Evolutionary conservation across 2,329 filamentous ascomycete species (phyloP).

Genomic region (Shiraia sp.): DNA sequence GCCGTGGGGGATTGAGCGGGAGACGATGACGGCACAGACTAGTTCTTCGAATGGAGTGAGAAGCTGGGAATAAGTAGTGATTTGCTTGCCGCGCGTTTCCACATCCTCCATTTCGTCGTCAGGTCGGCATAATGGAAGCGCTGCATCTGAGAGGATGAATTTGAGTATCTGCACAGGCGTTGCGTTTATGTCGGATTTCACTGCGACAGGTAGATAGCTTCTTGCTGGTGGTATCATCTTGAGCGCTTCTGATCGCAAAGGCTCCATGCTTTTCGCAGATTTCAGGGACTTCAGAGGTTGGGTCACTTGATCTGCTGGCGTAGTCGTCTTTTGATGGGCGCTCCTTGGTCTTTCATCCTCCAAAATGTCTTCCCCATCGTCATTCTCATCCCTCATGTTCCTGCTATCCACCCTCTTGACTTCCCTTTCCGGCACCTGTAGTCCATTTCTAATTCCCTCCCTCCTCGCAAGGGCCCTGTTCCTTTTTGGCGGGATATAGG

Average conservation of each 20-base stretch:
- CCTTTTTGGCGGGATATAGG: slow-evolving; percentile 7
- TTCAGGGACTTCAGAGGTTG: not conserved
- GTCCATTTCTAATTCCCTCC: slow-evolving; percentile 5
- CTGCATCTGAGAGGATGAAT: slow-evolving; percentile 36
- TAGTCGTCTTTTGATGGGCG: not conserved
- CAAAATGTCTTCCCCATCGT: not conserved
- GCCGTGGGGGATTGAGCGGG: slow-evolving; percentile 50
- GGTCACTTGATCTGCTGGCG: not conserved
- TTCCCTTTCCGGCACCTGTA: slow-evolving; percentile 5
- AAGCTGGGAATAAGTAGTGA: slow-evolving; percentile 36
- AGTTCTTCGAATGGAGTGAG: slow-evolving; percentile 52
- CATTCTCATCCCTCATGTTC: slow-evolving; percentile 2
- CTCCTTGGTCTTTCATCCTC: slow-evolving; percentile 2
- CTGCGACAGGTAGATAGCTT: not conserved
- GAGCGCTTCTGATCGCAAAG: not conserved
- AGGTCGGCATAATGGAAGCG: slow-evolving; percentile 35
- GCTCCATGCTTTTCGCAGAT: too few species aligned
- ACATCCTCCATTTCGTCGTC: slow-evolving; percentile 39
- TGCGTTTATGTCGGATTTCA: slow-evolving; percentile 2
- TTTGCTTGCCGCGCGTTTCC: slow-evolving; percentile 19
- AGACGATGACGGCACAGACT: slow-evolving; percentile 49
- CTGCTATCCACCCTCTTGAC: slow-evolving; percentile 9
- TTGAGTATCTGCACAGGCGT: slow-evolving; percentile 31
- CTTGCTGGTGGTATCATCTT: not conserved
- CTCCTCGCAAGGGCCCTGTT: slow-evolving; percentile 1